Base-by-base conservation (phyloP, 345 rosid genomes). In the Kernera saxatilis region DNA sequence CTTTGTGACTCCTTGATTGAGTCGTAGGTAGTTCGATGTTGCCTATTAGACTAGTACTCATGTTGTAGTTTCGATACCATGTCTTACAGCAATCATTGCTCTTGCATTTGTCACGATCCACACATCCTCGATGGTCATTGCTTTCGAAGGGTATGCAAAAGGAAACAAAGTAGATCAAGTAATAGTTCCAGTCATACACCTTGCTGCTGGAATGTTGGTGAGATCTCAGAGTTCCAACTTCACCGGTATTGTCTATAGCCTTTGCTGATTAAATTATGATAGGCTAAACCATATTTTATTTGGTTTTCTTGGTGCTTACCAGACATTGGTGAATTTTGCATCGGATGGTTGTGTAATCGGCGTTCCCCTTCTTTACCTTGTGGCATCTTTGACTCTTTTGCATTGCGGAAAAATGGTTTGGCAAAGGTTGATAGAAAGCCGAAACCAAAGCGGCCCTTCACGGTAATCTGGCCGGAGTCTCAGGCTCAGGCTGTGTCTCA, bases 61-160 rank as follows among this genome's bases (percentile, higher is more conserved):
- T 66, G 53, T 14, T 73, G 5, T 82, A 56, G 33, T 43, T 64
- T 64, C 22, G 4, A 35, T 56, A 55, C 63, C 78, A 22, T 74
- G 64, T 60, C 49, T 69, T 74, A 87, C 94, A 93, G 98, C 94
- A 56, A 67, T 84, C 64, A 86, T 89, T 68, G 94, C 97, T 61
- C 96, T 94, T 71, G 94, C 95, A 52, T 91, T 89, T 74, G 96
- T 80, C 25, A 89, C 95, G 11, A 86, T 91, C 76, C 97, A 91
- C 84, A 94, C 99, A 60, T 88, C 84, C 85, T 94, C 98, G 41
- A 94, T 94, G 96, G 96, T 94, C 52, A 88, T 91, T 79, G 90
- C 99, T 29, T 94, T 91, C 61, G 88, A 87, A 46, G 98, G 93
- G 49, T 89, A 91, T 78, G 89, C 87, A 8, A 88, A 89, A 79